Evolutionary conservation across 805 yeast species (phyloP).

Genomic region (Ogataea corticis): DNA sequence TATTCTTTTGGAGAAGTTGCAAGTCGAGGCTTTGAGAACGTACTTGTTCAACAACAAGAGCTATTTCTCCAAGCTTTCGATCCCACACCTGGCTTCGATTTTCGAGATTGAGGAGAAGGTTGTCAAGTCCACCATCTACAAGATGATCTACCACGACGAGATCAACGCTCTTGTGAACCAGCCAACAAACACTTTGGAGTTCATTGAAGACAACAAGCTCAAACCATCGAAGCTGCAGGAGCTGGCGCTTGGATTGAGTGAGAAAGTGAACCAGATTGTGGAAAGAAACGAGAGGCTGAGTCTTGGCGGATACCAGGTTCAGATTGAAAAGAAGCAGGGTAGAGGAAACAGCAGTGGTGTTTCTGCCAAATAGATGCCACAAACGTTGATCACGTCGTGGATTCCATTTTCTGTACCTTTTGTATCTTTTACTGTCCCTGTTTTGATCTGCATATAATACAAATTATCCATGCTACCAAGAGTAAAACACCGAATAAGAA

Average conservation of each 20-base stretch:
- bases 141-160: slow-evolving; percentile 78
- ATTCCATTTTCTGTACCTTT: background rate
- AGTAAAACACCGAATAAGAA: slow-evolving; percentile 12
- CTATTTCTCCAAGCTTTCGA: slow-evolving; percentile 72
- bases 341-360: slow-evolving; percentile 5
- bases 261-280: slow-evolving; percentile 71
- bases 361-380: background rate
- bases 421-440: background rate
- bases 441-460: background rate
- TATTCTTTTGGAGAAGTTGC: slow-evolving; percentile 78
- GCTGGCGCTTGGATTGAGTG: slow-evolving; percentile 80
- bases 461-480: slow-evolving; percentile 10
- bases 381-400: too few relatives aligned
- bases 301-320: slow-evolving; percentile 65
- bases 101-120: slow-evolving; percentile 62
- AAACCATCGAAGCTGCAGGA: slow-evolving; percentile 86
- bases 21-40: slow-evolving; percentile 90
- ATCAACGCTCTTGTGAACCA: slow-evolving; percentile 75
- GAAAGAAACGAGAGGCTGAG: slow-evolving; percentile 86
- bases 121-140: slow-evolving; percentile 64
- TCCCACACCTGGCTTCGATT: slow-evolving; percentile 59
- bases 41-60: slow-evolving; percentile 82
- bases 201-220: slow-evolving; percentile 60
- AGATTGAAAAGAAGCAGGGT: slow-evolving; percentile 28
- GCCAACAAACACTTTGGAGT: slow-evolving; percentile 58